These are phyloP conservation scores for Whalleya microplaca DNA, from an alignment of 2,329 filamentous ascomycete genomes.

Conservation along the genomic window DNA sequence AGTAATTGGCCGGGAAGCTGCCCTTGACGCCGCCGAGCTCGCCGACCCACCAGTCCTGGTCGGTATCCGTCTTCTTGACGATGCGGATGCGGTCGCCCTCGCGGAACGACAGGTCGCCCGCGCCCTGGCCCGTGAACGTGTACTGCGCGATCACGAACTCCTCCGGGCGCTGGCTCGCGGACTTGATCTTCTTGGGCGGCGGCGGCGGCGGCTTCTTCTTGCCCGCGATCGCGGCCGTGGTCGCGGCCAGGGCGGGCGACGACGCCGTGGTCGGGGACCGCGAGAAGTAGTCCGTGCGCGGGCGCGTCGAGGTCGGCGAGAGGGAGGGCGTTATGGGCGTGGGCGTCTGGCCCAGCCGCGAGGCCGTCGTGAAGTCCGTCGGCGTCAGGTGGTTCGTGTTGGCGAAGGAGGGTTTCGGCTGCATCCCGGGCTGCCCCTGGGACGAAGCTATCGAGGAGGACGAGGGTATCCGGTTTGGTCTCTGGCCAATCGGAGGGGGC, in stretches of 20 bases:
- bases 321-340: slow-evolving; percentile 32
- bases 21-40: slow-evolving; percentile 71
- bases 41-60: slow-evolving; percentile 88
- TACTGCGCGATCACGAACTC: slow-evolving; percentile 75
- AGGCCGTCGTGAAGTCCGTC: slow-evolving; percentile 51
- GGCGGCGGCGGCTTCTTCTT: slow-evolving; percentile 81
- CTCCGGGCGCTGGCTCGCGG: slow-evolving; percentile 48
- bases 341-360: slow-evolving; percentile 41
- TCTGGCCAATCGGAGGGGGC: slow-evolving; percentile 32
- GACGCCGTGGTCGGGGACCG: slow-evolving; percentile 28
- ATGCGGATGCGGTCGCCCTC: slow-evolving; percentile 80
- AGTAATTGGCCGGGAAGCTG: slow-evolving; percentile 85
- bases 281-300: slow-evolving; percentile 39
- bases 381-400: slow-evolving; percentile 42
- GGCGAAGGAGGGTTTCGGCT: slow-evolving; percentile 29
- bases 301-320: slow-evolving; percentile 34
- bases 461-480: slow-evolving; percentile 44
- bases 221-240: slow-evolving; percentile 38
- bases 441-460: slow-evolving; percentile 41
- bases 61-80: slow-evolving; percentile 76
- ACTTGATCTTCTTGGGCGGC: slow-evolving; percentile 55
- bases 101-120: slow-evolving; percentile 72
- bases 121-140: slow-evolving; percentile 70
- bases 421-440: slow-evolving; percentile 31
- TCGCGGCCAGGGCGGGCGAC: slow-evolving; percentile 33